Percentiles rank a stretch among this genome's conserved stretches.
Evolutionary conservation across 192 early-diverging fungal species (phyloP).

Genomic region (Backusella circina): DNA sequence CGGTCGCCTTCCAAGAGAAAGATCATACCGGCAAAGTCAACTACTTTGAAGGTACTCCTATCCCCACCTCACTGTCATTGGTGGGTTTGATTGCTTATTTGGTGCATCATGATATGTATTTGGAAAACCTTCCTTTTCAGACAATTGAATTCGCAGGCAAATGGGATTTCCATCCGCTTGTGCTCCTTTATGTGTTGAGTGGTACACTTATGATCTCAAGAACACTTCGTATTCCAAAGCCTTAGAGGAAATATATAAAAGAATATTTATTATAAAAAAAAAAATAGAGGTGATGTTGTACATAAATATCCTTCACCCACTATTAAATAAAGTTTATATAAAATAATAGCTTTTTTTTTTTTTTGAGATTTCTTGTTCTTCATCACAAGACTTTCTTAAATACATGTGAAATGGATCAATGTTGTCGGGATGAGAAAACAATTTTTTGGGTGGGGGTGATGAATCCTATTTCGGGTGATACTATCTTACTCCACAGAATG

Average conservation of each 20-base stretch:
- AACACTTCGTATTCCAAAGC: slow-evolving; percentile 72
- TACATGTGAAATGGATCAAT: no score
- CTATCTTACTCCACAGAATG: no score
- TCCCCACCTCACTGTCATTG: slow-evolving; percentile 73
- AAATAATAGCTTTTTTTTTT: no score
- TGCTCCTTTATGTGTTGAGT: slow-evolving; percentile 69
- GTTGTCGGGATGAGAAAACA: no score
- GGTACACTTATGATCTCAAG: slow-evolving; percentile 83
- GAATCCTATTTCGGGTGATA: no score
- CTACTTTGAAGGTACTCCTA: slow-evolving; percentile 91
- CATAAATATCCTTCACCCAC: neutral
- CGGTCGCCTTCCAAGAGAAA: slow-evolving; percentile 70
- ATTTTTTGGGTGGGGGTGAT: no score
- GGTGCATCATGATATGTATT: slow-evolving; percentile 29
- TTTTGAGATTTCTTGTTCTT: no score
- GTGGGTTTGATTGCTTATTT: slow-evolving; percentile 65
- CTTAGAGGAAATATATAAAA: slow-evolving; percentile 30
- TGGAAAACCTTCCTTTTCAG: slow-evolving; percentile 58
- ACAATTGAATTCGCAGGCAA: slow-evolving; percentile 51
- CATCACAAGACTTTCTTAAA: no score
- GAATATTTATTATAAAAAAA: neutral
- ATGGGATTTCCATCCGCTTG: slow-evolving; percentile 78
- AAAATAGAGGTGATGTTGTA: neutral
- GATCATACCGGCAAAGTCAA: slow-evolving; percentile 74
- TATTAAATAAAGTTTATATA: neutral